phyloP scores from a whole-genome alignment of 2,329 filamentous ascomycete genomes.

The Westerdykella sp. region DNA sequence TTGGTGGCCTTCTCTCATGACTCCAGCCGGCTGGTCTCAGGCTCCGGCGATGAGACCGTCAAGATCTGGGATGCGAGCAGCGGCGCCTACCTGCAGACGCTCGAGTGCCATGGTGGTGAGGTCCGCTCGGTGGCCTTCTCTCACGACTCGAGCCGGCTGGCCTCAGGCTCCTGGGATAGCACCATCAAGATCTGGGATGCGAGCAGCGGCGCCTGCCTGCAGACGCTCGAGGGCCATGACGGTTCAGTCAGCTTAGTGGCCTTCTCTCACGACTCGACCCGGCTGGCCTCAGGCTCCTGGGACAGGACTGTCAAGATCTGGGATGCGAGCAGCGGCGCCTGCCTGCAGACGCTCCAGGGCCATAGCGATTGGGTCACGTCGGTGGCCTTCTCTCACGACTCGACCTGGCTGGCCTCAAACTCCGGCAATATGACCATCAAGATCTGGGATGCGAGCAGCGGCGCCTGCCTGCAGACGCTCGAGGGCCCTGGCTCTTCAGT shows the following conservation, averaged over 20 bases:
- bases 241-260: not conserved
- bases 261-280: no score
- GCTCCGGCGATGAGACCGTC: constrained; percentile 11
- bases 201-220: constrained; percentile 8
- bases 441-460: constrained; percentile 14
- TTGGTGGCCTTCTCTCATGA: constrained; percentile 20
- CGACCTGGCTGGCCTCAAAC: constrained; percentile 11
- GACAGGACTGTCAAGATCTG: constrained; percentile 8
- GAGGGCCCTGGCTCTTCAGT: constrained; percentile 12
- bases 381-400: constrained; percentile 20
- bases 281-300: not conserved
- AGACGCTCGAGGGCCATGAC: constrained; percentile 12
- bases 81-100: constrained; percentile 8
- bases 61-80: constrained; percentile 14
- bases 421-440: constrained; percentile 12
- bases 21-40: constrained; percentile 12
- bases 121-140: no score
- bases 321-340: not conserved
- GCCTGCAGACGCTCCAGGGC: constrained; percentile 13
- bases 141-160: no score
- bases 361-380: constrained; percentile 5
- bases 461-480: constrained; percentile 9
- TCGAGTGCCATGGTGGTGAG: constrained; percentile 12
- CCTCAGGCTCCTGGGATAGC: constrained; percentile 3
- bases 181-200: not conserved